Evolutionary conservation across 495 filamentous ascomycete genomes (phyloP), one percentile per base, ranked within the genome.

Genomic region (Glonium stellatum): DNA sequence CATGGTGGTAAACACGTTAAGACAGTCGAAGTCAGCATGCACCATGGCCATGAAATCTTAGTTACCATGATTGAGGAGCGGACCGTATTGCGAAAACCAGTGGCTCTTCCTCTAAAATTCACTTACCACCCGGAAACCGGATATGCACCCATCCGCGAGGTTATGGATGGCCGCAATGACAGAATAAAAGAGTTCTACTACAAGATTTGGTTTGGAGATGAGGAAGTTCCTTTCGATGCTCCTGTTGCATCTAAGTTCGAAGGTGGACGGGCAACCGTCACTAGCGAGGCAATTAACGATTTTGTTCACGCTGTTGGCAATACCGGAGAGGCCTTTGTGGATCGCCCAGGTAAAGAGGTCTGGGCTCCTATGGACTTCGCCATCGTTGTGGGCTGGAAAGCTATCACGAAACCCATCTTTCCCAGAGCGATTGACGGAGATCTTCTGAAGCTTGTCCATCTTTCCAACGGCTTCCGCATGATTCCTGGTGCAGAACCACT

Each of bases 311-410:
- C 93, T 46, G 93, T 98, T 60, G 91, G 93, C 47, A 98, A 98
- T 73, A 97, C 90, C 12, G 90, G 93, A 34, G 93, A 97, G 70
- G 93, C 95, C n/a, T 98, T 97, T 61, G 92, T 98, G 47, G 92
- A 97, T 58, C 84, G 92, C 23, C 92, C 92, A 49, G 95, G 91
- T 58, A 97, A 97, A 77, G 87, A 89, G 68, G 88, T 95, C 65
- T 92, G 84, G 65, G 95, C 93, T 21, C 93, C 95, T 42, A 99
- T 98, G 93, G 93, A 98, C 72, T 98, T 97, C 64, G 93, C 93
- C 58, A 97, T 98, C 61, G 93, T 98, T 25, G 90, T 95, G 18
- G 93, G 93, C 61, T 98, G 93, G 93, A 96, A 98, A 74, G 93
- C 93, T 42, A 97, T 98, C 72, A 97, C 88, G 22, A 97, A 96